Percentiles rank a stretch among this genome's conserved stretches.
These are phyloP conservation scores for Apiosordaria backusii DNA, from an alignment of 495 filamentous ascomycete species.

Conservation along the genomic window DNA sequence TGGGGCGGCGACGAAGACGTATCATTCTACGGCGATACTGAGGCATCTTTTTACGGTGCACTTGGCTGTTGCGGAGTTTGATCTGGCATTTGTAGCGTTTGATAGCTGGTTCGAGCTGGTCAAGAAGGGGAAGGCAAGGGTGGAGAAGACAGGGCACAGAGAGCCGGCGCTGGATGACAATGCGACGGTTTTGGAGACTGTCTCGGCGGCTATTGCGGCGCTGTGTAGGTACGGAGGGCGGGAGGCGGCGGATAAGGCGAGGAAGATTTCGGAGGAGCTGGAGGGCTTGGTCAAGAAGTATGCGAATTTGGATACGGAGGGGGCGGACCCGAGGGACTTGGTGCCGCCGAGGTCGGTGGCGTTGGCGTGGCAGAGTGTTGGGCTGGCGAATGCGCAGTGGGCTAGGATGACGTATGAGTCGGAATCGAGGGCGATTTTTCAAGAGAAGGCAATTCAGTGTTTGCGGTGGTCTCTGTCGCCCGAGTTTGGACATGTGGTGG, in stretches of 20 bases:
- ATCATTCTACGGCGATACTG: slow-evolving; percentile 84
- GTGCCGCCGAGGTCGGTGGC: slow-evolving; percentile 57
- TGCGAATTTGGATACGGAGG: slow-evolving; percentile 23
- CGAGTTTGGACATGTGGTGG: slow-evolving; percentile 55
- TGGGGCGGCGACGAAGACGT: slow-evolving; percentile 83
- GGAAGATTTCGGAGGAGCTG: slow-evolving; percentile 60
- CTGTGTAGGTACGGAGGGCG: slow-evolving; percentile 76
- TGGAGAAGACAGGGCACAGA: slow-evolving; percentile 67
- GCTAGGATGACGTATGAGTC: slow-evolving; percentile 73
- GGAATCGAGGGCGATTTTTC: slow-evolving; percentile 61
- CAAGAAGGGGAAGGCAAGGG: slow-evolving; percentile 71
- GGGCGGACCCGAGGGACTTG: slow-evolving; percentile 27
- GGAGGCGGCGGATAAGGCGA: slow-evolving; percentile 72
- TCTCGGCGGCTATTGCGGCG: slow-evolving; percentile 70
- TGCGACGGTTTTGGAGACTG: slow-evolving; percentile 66
- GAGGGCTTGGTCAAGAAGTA: slow-evolving; percentile 55
- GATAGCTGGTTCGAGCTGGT: slow-evolving; percentile 87
- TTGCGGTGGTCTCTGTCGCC: slow-evolving; percentile 68
- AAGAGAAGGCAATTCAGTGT: slow-evolving; percentile 67
- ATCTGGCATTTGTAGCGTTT: slow-evolving; percentile 79
- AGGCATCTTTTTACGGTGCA: slow-evolving; percentile 88
- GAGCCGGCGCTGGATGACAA: slow-evolving; percentile 76
- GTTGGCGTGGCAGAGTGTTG: slow-evolving; percentile 72
- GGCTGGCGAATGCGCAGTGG: slow-evolving; percentile 80
- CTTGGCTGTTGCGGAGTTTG: slow-evolving; percentile 78